Evolutionary conservation across 2,329 filamentous ascomycete genomes (phyloP), one percentile per base, ranked within the genome.

Genomic region (Pseudocercospora musae): DNA sequence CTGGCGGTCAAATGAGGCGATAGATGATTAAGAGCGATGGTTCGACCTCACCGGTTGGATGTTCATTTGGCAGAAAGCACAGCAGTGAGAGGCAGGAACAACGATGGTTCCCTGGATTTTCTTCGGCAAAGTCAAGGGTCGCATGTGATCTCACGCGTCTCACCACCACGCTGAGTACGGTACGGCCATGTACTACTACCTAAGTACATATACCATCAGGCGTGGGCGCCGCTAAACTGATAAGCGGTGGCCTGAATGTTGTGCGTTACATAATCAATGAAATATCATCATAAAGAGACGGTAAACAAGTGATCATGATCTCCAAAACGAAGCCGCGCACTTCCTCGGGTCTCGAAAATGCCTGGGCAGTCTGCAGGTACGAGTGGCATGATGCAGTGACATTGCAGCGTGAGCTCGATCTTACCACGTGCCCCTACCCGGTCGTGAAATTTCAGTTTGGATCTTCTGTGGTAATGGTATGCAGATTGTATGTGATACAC

Each of bases 401-500:
- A n/a, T n/a, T n/a, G n/a, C n/a, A n/a, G 21, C 56, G 25, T 60
- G 29, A 21, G 21, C 23, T 31, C 37, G 15, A 40, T 18, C 15
- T 7, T 8, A 8, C 1, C 37, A 40, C 37, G 37, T 40, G 37
- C 37, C 37, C 37, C 37, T 40, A 4, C 37, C 13, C n/a, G 37
- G 6, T 11, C 5, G n/a, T 15, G 15, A 40, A 40, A 18, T n/a
- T 3, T 15, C 11, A 15, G 7, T 31, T 13, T 15, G 13, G 13
- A 18, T 4, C 29, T 49, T 40, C 52, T 54, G 52, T 37, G 27
- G 52, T 54, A 20, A 50, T 33, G 37, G 44, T 37, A 57, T 63
- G 49, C 57, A 63, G 57, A 52, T 15, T 57, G n/a, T 57, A 56
- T 54, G 52, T 33, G 52, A 18, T 57, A 64, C 40, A 61, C 57